Conservation (phyloP, 73 alveolate species). For the Blepharisma stoltei region DNA sequence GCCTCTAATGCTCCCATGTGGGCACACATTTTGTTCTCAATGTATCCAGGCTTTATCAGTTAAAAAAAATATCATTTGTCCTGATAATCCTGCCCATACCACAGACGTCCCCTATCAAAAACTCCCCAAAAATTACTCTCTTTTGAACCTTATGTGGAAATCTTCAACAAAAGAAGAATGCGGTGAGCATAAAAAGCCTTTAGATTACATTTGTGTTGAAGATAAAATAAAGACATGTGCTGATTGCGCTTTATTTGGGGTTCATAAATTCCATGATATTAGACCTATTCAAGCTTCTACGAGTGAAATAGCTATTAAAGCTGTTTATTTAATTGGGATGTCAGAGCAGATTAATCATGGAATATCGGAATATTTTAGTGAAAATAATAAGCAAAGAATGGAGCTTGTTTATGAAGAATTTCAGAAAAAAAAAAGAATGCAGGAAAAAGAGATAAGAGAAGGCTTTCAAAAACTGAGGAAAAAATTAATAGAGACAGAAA, state of each 20-base stretch:
- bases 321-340: constrained; percentile 65
- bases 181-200: constrained; percentile 47
- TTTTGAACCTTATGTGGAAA: neutral
- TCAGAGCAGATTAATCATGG: constrained; percentile 57
- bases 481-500: too few species aligned
- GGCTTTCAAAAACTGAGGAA: too few species aligned
- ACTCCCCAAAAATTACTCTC: too few species aligned
- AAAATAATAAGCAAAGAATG: too few species aligned
- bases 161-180: constrained; percentile 30
- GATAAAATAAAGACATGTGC: constrained; percentile 80
- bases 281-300: constrained; percentile 77
- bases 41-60: constrained; percentile 56
- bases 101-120: too few species aligned
- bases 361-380: too few species aligned
- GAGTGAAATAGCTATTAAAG: constrained; percentile 71
- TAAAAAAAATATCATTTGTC: too few species aligned
- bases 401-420: too few species aligned
- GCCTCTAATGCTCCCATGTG: constrained; percentile 65
- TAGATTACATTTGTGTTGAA: constrained; percentile 82
- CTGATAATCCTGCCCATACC: too few species aligned
- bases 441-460: too few species aligned
- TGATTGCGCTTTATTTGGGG: constrained; percentile 88
- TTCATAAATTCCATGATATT: constrained; percentile 83
- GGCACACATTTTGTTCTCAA: constrained; percentile 70
- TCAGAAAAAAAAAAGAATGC: too few species aligned